phyloP scores from a whole-genome alignment of 2,329 filamentous ascomycete genomes.

The Sclerotiophoma versabilis region DNA sequence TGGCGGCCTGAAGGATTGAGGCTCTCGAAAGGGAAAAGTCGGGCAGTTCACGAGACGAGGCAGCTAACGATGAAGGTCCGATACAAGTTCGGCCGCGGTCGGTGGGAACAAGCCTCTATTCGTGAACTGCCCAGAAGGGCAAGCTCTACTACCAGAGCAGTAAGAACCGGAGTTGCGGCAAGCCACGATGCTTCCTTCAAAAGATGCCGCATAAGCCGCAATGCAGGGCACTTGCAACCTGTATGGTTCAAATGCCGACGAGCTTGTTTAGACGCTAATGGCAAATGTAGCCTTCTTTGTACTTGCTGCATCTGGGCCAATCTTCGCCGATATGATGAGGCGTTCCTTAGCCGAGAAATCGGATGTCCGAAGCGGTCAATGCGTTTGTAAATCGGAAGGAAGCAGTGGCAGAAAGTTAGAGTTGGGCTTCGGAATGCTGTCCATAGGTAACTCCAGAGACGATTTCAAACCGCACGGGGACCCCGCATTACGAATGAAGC shows the following conservation, averaged over 20 bases:
- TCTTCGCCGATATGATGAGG: not conserved
- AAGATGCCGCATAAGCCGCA: slow-evolving; percentile 7
- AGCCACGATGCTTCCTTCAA: slow-evolving; percentile 8
- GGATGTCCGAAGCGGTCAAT: slow-evolving; percentile 2
- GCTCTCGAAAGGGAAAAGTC: slow-evolving; percentile 9
- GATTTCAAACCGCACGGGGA: slow-evolving; percentile 2
- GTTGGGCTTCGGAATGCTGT: not conserved
- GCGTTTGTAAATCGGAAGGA: not conserved
- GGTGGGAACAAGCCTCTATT: slow-evolving; percentile 11
- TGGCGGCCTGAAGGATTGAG: slow-evolving; percentile 10
- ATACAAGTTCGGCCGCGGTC: slow-evolving; percentile 10
- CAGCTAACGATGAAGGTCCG: not conserved
- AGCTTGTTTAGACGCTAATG: not conserved
- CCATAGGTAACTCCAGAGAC: slow-evolving; percentile 10
- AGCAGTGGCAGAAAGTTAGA: not conserved
- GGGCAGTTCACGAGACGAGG: slow-evolving; percentile 12
- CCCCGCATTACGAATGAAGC: slow-evolving; percentile 1
- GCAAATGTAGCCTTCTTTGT: not conserved
- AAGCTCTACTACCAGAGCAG: slow-evolving; percentile 4
- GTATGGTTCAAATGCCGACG: slow-evolving; percentile 3
- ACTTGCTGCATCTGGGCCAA: slow-evolving; percentile 1
- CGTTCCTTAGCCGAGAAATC: slow-evolving; percentile 3
- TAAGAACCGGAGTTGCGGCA: not conserved
- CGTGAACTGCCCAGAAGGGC: slow-evolving; percentile 2
- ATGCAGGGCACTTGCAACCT: slow-evolving; percentile 3